Base-by-base conservation (phyloP, 1,284 basidiomycete genomes). In the Coniferiporia sulphurascens region DNA sequence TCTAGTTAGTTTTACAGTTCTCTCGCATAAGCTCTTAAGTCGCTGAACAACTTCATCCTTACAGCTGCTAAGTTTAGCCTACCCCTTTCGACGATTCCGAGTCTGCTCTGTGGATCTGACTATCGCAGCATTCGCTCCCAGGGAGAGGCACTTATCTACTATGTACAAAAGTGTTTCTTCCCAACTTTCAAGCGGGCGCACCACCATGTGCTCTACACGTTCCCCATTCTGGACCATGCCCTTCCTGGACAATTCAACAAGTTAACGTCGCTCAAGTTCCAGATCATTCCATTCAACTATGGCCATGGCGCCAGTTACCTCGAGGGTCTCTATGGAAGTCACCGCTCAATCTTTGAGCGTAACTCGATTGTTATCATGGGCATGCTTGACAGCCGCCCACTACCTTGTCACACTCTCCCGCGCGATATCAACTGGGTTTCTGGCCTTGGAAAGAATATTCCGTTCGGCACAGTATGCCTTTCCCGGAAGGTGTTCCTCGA, bases 131-230 rank as follows among this genome's bases (percentile, higher is more conserved):
- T 71, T 49, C 65, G 66, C 60, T 66, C 69, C 55, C 62, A 68
- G 41, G 66, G 71, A 45, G 67, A 71, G 34, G 59, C 59, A 2
- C 62, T 69, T 27, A 63, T 71, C 19, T 65, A 69, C 63, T 72
- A 72, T 62, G 58, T 71, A 48, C 63, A 65, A 32, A 55, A 65
- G 12, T 62, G 68, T 65, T 74, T 73, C 64, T 68, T 74, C 66
- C 56, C 62, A 2, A 62, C 66, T 15, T 55, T 74, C 27, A 61
- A 63, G 22, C 50, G 63, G 4, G 60, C 62, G 10, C 69, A 68
- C 22, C 62, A 70, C 35, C 65, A 72, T 64, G 63, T 74, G 55
- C 55, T 74, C 48, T 66, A 70, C 58, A 70, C 69, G 21, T 58
- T 72, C 27, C 73, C 73, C 17, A 36, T 32, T 32, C 15, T 46